phyloP scores from a whole-genome alignment of 2,329 filamentous ascomycete genomes.

The Nemania sp. region DNA sequence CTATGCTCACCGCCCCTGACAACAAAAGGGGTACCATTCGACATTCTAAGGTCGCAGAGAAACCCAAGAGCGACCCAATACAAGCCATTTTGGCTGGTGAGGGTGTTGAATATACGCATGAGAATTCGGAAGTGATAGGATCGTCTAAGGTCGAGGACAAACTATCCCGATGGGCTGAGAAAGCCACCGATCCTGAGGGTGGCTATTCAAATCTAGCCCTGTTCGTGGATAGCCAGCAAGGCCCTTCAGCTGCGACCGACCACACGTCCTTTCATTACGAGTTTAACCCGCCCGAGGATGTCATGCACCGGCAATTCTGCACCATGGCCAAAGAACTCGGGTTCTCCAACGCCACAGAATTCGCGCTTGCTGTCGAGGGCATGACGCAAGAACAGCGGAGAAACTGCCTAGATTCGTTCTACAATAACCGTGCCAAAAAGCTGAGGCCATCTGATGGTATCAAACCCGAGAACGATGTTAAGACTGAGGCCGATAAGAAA shows the following conservation, averaged over 20 bases:
- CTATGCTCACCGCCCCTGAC: slow-evolving; percentile 54
- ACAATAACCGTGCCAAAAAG: slow-evolving; percentile 65
- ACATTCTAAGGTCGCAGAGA: slow-evolving; percentile 43
- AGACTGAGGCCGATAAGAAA: slow-evolving; percentile 8
- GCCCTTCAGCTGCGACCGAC: slow-evolving; percentile 36
- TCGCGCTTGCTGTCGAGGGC: slow-evolving; percentile 86
- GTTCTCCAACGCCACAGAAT: slow-evolving; percentile 76
- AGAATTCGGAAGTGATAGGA: slow-evolving; percentile 94
- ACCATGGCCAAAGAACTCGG: slow-evolving; percentile 83
- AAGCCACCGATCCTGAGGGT: slow-evolving; percentile 51
- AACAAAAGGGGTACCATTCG: slow-evolving; percentile 48
- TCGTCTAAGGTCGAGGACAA: slow-evolving; percentile 89
- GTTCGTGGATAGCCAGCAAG: slow-evolving; percentile 59
- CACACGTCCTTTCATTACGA: slow-evolving; percentile 44
- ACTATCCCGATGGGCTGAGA: slow-evolving; percentile 76
- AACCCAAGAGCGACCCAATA: slow-evolving; percentile 70
- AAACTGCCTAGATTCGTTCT: slow-evolving; percentile 80
- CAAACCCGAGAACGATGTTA: slow-evolving; percentile 11
- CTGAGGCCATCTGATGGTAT: slow-evolving; percentile 43
- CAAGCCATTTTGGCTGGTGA: slow-evolving; percentile 86
- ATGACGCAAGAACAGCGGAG: slow-evolving; percentile 85
- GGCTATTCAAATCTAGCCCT: slow-evolving; percentile 59
- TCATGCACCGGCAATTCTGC: slow-evolving; percentile 83
- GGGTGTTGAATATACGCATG: slow-evolving; percentile 93
- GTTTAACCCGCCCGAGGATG: slow-evolving; percentile 75